phyloP scores from a whole-genome alignment of 140 eudicot species.

The Erigeron philadelphicus region DNA sequence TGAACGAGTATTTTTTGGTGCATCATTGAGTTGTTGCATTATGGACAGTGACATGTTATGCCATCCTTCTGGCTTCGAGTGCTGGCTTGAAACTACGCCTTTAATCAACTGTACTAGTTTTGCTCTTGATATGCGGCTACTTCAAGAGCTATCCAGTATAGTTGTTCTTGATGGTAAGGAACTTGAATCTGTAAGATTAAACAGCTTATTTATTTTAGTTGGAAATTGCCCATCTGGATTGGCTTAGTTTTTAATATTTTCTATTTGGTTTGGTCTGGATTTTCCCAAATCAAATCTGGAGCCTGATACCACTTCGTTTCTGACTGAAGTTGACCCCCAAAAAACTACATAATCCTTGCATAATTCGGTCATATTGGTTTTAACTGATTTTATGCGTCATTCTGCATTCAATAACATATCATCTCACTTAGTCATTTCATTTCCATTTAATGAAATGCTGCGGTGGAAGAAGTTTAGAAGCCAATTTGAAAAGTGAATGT shows the following conservation, averaged over 20 bases:
- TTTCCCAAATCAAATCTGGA: background rate
- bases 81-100: slow-evolving; percentile 63
- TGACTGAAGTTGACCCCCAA: background rate
- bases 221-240: background rate
- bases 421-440: too few species aligned
- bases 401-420: too few species aligned
- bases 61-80: slow-evolving; percentile 39
- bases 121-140: slow-evolving; percentile 61
- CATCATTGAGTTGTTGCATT: slow-evolving; percentile 48
- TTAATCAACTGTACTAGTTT: slow-evolving; percentile 55
- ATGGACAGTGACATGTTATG: slow-evolving; percentile 46
- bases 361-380: too few species aligned
- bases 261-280: background rate
- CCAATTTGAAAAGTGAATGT: too few species aligned
- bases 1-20: slow-evolving; percentile 26
- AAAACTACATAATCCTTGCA: too few species aligned
- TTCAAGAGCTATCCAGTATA: slow-evolving; percentile 50
- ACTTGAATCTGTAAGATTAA: slow-evolving; percentile 42
- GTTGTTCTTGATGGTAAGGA: slow-evolving; percentile 38
- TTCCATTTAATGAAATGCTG: too few species aligned
- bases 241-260: background rate
- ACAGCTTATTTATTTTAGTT: background rate
- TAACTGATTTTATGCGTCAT: too few species aligned
- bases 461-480: too few species aligned
- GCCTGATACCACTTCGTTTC: background rate